Evolutionary conservation across 176 grass and related monocot genomes (phyloP).

Genomic region (Musa troglodytarum): DNA sequence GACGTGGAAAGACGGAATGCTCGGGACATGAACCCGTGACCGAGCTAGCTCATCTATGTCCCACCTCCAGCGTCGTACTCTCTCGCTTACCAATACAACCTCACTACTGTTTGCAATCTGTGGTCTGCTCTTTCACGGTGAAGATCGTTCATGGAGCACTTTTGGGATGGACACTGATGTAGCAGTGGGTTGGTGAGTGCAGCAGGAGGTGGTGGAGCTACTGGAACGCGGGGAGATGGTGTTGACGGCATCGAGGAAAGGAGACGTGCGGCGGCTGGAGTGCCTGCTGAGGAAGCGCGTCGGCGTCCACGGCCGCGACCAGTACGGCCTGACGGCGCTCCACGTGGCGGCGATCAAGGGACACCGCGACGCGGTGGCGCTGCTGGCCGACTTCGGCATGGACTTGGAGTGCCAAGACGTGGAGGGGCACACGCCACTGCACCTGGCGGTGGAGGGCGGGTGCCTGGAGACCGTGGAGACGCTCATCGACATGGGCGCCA

Average conservation of each 20-base stretch:
- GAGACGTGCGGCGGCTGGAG: conserved; percentile 60
- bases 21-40: not conserved
- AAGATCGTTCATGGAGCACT: no score
- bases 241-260: conserved; percentile 62
- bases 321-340: conserved; percentile 78
- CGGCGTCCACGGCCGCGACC: conserved; percentile 49
- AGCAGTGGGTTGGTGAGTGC: not conserved
- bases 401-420: conserved; percentile 67
- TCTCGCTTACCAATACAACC: not conserved
- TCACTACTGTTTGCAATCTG: no score
- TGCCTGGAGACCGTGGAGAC: conserved; percentile 52
- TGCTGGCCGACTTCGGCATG: conserved; percentile 62
- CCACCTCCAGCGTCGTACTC: no score
- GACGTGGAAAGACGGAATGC: not conserved
- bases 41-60: not conserved
- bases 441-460: conserved; percentile 72
- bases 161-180: no score
- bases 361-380: conserved; percentile 49
- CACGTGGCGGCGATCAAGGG: conserved; percentile 80
- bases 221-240: conserved; percentile 73
- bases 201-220: conserved; percentile 69
- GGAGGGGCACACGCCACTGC: conserved; percentile 71
- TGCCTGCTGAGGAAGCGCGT: conserved; percentile 50
- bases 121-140: no score
- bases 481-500: conserved; percentile 64